Base-by-base conservation (phyloP, 495 filamentous ascomycete species). In the Aspergillus cavernicola region DNA sequence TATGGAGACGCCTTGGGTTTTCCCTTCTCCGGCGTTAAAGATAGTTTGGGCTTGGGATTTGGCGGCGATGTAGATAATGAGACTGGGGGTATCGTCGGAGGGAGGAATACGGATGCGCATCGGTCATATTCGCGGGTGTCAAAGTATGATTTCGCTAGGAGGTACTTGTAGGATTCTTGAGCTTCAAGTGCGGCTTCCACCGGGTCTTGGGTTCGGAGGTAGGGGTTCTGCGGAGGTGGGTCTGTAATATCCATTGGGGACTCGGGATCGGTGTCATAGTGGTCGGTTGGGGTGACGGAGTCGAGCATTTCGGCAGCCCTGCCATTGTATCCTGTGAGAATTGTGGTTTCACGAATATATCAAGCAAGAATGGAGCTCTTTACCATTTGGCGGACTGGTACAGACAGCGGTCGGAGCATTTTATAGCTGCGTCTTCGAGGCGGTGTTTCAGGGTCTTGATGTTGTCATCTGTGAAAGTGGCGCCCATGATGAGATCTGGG, bases 301-400 rank as follows among this genome's bases (percentile, higher is more conserved):
- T 87, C 86, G 42, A 96, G 84, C 52, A 97, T 86, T 73, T 99
- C 95, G 50, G 95, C 95, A 12, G 90, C 88, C 93, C 93, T 98
- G 54, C 12, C 41, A 42, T 11, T 37, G 32, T 31, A 36, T 24
- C 5, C 1, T 29, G 20, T 26, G 5, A 45, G 18, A 11, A 33
- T 23, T 33, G 31, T 33, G 11, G 18, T 12, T 12, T 19, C 9
- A n/a, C 15, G 4, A 18, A 38, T 38, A 16, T 4, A 46, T 26
- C 1, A 16, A 20, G 13, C 5, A 45, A 22, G 13, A 13, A 28
- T 18, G 15, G 38, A 13, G 9, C 19, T 22, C 37, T 59, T 37
- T 80, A 97, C 93, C 95, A 97, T 85, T 97, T 99, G 12, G 95
- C 85, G 13, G 91, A 91, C 58, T 97, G 91, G 67, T 96, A 97